A percentile compares a stretch with the other conserved stretches of the same genome.
phyloP scores from a whole-genome alignment of 371 early-diverging fungal genomes.

The Rhizopus sp. region DNA sequence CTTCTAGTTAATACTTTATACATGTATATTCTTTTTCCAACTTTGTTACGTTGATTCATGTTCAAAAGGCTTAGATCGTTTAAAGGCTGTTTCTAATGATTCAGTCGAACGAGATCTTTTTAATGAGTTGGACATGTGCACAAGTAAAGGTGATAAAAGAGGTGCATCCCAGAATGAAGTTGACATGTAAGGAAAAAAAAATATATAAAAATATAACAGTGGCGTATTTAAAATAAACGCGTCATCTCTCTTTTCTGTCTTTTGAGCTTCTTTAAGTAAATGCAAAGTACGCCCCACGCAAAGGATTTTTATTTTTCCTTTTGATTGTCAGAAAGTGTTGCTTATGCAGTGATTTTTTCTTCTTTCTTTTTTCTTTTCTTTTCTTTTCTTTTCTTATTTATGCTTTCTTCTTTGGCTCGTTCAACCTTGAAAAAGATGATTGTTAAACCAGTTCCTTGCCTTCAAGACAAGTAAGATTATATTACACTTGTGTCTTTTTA shows the following conservation, averaged over 20 bases:
- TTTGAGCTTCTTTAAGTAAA: too few relatives aligned
- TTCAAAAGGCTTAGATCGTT: conserved; percentile 16
- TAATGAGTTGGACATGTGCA: conserved; percentile 8
- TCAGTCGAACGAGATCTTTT: conserved; percentile 28
- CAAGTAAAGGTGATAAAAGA: conserved; percentile 17
- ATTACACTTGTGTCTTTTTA: not conserved
- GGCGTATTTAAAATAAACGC: not conserved
- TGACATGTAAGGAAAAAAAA: conserved; percentile 13
- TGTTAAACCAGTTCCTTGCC: conserved; percentile 32
- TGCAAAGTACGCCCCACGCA: too few relatives aligned
- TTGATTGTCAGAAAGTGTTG: too few relatives aligned
- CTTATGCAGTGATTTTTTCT: too few relatives aligned
- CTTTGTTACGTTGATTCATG: not conserved
- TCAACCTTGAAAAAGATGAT: conserved; percentile 26
- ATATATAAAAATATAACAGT: not conserved
- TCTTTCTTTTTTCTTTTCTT: not conserved
- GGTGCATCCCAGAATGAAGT: conserved; percentile 17
- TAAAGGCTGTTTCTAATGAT: conserved; percentile 15
- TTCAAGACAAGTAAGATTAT: conserved; percentile 34
- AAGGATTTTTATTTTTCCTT: too few relatives aligned
- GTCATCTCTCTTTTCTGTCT: not conserved
- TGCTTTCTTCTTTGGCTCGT: conserved; percentile 22
- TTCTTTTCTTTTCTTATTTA: conserved; percentile 3
- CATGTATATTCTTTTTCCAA: too few relatives aligned
- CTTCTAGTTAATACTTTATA: conserved; percentile 1